These are phyloP conservation scores for Chlorella sorokiniana DNA, from an alignment of 139 green algal genomes.

Conservation along the genomic window DNA sequence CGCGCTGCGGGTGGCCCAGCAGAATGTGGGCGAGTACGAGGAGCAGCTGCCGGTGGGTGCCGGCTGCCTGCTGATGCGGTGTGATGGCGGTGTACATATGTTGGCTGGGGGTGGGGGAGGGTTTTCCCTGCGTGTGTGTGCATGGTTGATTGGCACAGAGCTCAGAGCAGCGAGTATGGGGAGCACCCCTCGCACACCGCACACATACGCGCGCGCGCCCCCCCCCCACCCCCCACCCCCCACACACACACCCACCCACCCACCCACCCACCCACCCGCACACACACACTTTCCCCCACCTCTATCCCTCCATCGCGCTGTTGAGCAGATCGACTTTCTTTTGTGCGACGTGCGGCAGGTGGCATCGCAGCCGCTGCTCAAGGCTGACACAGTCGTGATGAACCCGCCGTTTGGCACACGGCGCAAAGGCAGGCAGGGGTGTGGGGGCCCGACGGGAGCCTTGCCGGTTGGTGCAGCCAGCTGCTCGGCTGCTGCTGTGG, in stretches of 20 bases:
- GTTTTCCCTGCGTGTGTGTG: too few species aligned
- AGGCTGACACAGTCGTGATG: conserved; percentile 88
- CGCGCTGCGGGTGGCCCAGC: conserved; percentile 68
- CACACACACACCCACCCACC: too few species aligned
- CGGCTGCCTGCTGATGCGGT: neutral
- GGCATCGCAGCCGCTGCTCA: conserved; percentile 36
- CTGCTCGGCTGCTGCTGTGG: too few species aligned
- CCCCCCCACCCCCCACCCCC: too few species aligned
- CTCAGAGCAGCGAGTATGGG: too few species aligned
- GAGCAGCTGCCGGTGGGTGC: conserved; percentile 64
- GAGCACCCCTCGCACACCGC: too few species aligned
- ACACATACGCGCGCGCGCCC: too few species aligned
- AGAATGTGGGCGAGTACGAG: conserved; percentile 83
- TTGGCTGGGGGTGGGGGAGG: neutral
- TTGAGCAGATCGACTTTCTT: conserved; percentile 71
- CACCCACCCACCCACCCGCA: too few species aligned
- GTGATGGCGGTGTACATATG: neutral
- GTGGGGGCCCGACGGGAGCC: too few species aligned
- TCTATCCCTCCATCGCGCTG: neutral
- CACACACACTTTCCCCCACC: too few species aligned
- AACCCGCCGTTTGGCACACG: conserved; percentile 96
- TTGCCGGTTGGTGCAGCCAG: too few species aligned
- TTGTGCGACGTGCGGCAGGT: conserved; percentile 55
- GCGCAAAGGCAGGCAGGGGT: conserved; percentile 58
- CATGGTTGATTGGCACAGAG: too few species aligned